Percentiles rank a stretch among this genome's conserved stretches.
Evolutionary conservation across 805 yeast genomes (phyloP).

Genomic region (Zygosaccharomyces lentus): DNA sequence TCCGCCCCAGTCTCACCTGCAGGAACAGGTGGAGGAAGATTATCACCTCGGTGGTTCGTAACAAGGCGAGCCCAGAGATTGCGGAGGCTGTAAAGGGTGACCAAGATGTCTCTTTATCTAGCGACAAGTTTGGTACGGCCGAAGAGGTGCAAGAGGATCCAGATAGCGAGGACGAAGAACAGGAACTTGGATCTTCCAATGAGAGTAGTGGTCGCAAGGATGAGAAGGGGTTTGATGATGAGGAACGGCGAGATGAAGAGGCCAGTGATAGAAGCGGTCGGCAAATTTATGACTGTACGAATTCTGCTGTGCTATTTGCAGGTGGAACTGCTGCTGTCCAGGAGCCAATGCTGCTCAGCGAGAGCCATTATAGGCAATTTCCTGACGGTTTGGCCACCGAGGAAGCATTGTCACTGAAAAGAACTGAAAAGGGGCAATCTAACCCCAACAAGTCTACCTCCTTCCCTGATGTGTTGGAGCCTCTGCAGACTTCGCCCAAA

Average conservation of each 20-base stretch:
- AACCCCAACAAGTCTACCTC: not conserved
- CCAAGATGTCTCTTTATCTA: conserved; percentile 35
- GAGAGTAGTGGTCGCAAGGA: not conserved
- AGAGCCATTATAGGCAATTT: not conserved
- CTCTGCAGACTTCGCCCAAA: not conserved
- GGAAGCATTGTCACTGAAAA: not conserved
- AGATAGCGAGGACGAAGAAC: not conserved
- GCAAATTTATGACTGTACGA: not conserved
- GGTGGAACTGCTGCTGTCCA: not conserved
- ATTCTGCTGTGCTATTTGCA: not conserved
- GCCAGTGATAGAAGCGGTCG: not conserved
- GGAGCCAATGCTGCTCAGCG: not conserved
- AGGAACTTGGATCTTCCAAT: not conserved
- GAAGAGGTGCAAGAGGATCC: conserved; percentile 17
- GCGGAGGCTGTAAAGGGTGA: conserved; percentile 56
- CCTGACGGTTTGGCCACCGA: not conserved
- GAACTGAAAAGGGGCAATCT: not conserved
- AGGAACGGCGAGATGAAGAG: not conserved
- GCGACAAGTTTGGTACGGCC: conserved; percentile 12
- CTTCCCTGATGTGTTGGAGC: not conserved
- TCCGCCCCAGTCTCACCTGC: conserved; percentile 85
- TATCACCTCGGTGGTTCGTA: conserved; percentile 68
- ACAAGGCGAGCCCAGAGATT: conserved; percentile 53
- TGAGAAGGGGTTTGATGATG: not conserved
- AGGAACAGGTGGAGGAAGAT: conserved; percentile 90